phyloP scores from a whole-genome alignment of 2,329 filamentous ascomycete genomes.

The Trichoderma hamatum region DNA sequence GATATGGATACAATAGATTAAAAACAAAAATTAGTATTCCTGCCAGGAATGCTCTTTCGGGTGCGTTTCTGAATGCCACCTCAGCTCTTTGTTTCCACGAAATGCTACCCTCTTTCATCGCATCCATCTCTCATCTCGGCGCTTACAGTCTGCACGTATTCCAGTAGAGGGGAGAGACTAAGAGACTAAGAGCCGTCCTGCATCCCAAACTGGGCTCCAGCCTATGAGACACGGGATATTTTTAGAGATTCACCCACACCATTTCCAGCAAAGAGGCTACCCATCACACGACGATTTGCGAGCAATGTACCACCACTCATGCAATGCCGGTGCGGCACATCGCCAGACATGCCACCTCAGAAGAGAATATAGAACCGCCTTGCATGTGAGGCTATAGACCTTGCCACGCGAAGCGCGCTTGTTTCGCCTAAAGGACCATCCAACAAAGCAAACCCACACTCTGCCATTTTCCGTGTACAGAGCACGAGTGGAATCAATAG shows the following conservation, averaged over 20 bases:
- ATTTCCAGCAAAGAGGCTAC: not conserved
- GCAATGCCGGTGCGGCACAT: not conserved
- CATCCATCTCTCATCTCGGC: not conserved
- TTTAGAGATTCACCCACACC: not conserved
- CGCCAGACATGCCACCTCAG: not conserved
- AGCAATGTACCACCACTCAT: not conserved
- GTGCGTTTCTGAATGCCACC: not conserved
- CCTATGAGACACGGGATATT: not conserved
- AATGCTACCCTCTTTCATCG: not conserved
- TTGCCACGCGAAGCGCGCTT: not conserved
- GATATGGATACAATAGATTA: not conserved
- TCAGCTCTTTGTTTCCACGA: not conserved
- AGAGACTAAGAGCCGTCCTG: not conserved
- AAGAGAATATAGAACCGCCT: not conserved
- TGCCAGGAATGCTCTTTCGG: not conserved
- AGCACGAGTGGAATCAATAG: not conserved
- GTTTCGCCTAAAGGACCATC: not conserved
- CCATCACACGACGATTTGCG: not conserved
- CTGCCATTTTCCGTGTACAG: not conserved
- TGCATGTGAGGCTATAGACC: not conserved
- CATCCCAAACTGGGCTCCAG: not conserved
- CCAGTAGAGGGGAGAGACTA: not conserved
- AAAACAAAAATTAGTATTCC: not conserved
- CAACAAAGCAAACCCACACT: not conserved
- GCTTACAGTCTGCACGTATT: not conserved